A percentile compares a stretch with the other conserved stretches of the same genome.
Conservation (phyloP, 2,329 filamentous ascomycete genomes). For the Xylariaceae sp. region DNA sequence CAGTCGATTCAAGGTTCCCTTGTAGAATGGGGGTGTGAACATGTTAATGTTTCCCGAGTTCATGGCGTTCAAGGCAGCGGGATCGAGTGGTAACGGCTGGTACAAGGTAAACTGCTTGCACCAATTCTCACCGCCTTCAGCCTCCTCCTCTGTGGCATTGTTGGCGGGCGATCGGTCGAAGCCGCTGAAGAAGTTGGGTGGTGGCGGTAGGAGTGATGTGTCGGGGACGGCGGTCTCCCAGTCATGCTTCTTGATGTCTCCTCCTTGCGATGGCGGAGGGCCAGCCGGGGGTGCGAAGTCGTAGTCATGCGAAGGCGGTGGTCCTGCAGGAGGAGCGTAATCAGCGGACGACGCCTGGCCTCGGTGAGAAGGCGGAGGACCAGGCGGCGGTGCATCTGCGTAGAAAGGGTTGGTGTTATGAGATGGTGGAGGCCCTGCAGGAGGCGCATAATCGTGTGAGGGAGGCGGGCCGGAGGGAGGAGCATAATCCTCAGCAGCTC, state of each 20-base stretch:
- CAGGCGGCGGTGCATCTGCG: constrained; percentile 67
- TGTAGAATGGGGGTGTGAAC: constrained; percentile 57
- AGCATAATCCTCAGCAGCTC: constrained; percentile 18
- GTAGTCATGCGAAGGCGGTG: constrained; percentile 43
- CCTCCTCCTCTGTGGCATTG: constrained; percentile 71
- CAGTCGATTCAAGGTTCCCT: constrained; percentile 53
- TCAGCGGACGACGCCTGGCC: constrained; percentile 15
- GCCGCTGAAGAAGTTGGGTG: constrained; percentile 69
- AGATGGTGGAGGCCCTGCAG: constrained; percentile 46
- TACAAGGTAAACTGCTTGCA: constrained; percentile 66
- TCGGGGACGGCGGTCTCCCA: constrained; percentile 77
- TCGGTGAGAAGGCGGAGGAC: constrained; percentile 12
- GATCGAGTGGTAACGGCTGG: constrained; percentile 57
- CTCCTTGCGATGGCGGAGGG: constrained; percentile 43
- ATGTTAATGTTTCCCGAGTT: constrained; percentile 60
- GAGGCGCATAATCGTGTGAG: constrained; percentile 37
- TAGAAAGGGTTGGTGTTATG: constrained; percentile 65
- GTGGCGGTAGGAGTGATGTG: constrained; percentile 74
- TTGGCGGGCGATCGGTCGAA: constrained; percentile 70
- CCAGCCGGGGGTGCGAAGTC: constrained; percentile 38
- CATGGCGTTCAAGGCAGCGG: constrained; percentile 55
- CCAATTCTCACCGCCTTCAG: constrained; percentile 71
- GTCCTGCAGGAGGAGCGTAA: constrained; percentile 38
- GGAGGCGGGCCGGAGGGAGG: constrained; percentile 33
- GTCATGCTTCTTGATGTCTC: constrained; percentile 60